Conservation (phyloP, 2,329 filamentous ascomycete species). For the Fusarium aywerte region DNA sequence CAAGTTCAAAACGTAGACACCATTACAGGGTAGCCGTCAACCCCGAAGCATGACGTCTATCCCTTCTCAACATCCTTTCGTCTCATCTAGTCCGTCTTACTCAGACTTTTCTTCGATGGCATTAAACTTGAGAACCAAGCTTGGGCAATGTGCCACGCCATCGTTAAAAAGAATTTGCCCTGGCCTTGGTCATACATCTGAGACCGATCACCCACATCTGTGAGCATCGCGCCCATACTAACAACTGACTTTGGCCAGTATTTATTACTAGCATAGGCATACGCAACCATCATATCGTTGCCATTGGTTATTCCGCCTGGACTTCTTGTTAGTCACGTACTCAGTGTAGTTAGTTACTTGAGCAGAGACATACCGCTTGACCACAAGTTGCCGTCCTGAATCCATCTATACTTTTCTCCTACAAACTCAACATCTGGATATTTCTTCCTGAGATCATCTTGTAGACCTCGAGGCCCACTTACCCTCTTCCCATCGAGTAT, state of each 20-base stretch:
- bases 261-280: constrained; percentile 56
- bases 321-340: neutral
- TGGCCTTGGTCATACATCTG: constrained; percentile 57
- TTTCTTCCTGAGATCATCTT: constrained; percentile 53
- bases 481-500: constrained; percentile 58
- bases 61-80: neutral
- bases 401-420: constrained; percentile 61
- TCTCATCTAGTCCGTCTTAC: neutral
- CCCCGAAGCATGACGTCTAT: neutral
- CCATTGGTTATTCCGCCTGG: constrained; percentile 66
- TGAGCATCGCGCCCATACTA: constrained; percentile 57
- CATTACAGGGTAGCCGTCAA: neutral
- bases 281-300: constrained; percentile 65
- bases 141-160: constrained; percentile 54
- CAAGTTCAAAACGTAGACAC: neutral
- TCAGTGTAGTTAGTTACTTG: neutral
- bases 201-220: constrained; percentile 61
- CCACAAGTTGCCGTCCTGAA: constrained; percentile 65
- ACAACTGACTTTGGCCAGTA: constrained; percentile 57
- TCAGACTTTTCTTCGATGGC: neutral
- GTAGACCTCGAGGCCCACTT: constrained; percentile 59
- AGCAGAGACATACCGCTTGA: constrained; percentile 58
- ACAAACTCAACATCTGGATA: constrained; percentile 56
- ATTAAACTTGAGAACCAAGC: constrained; percentile 40
- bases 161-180: constrained; percentile 47